phyloP scores from a whole-genome alignment of 495 filamentous ascomycete species.

The Trichoderma gamsii region DNA sequence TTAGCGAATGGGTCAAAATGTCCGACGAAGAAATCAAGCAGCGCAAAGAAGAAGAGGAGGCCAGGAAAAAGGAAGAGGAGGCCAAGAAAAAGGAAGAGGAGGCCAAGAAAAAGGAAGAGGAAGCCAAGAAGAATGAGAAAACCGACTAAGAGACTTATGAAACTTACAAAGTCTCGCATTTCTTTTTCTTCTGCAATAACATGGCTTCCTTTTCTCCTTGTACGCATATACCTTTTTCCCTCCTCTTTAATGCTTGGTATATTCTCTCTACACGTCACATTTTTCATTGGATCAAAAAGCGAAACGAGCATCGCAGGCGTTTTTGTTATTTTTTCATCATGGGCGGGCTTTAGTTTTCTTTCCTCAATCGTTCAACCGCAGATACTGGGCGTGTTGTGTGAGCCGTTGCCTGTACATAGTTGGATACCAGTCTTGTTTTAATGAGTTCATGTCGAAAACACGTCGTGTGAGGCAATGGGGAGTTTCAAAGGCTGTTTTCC shows the following conservation, averaged over 20 bases:
- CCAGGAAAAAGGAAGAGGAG: not conserved
- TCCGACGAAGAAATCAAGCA: constrained; percentile 16
- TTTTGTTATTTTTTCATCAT: not conserved
- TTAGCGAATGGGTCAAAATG: constrained; percentile 46
- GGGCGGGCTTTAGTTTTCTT: not conserved
- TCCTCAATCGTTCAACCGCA: not conserved
- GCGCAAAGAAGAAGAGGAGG: not conserved
- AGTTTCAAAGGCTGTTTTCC: not conserved
- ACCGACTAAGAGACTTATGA: not conserved
- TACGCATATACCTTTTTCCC: not conserved
- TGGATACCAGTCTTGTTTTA: constrained; percentile 6
- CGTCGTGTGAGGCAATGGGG: not conserved
- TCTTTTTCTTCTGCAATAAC: not conserved
- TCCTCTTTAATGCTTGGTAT: constrained; percentile 4
- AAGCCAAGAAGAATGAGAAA: not conserved
- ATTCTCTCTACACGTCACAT: not conserved
- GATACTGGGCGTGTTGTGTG: no score
- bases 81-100: not conserved
- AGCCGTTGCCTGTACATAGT: not conserved
- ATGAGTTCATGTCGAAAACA: not conserved
- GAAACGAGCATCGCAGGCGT: constrained; percentile 1
- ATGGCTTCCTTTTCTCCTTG: not conserved
- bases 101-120: not conserved
- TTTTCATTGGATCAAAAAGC: not conserved
- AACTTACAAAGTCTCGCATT: not conserved